Percentiles rank a stretch among this genome's conserved stretches.
Evolutionary conservation across 495 filamentous ascomycete genomes (phyloP).

Genomic region (Penicillium herquei): DNA sequence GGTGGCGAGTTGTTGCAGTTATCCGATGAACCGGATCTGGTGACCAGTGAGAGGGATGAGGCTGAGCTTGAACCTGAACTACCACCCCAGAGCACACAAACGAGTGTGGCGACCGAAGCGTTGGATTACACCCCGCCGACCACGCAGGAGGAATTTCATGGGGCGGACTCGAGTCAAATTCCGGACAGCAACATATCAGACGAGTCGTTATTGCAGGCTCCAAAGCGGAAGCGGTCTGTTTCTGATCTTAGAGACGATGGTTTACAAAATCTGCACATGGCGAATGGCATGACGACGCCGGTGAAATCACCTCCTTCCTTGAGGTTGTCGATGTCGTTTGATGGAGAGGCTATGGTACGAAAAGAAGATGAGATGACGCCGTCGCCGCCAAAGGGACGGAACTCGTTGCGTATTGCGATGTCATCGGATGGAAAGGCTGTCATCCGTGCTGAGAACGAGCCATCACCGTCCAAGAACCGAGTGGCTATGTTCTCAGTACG

Average conservation of each 20-base stretch:
- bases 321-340: slow-evolving; percentile 68
- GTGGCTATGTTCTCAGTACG: slow-evolving; percentile 53
- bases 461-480: slow-evolving; percentile 50
- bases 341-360: slow-evolving; percentile 79
- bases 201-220: slow-evolving; percentile 21
- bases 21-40: slow-evolving; percentile 33
- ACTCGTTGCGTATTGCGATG: slow-evolving; percentile 45
- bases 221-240: slow-evolving; percentile 40
- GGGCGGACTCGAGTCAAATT: slow-evolving; percentile 14
- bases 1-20: slow-evolving; percentile 27
- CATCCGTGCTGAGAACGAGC: slow-evolving; percentile 45
- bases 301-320: slow-evolving; percentile 46
- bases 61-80: slow-evolving; percentile 17
- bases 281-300: slow-evolving; percentile 17
- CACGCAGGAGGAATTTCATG: slow-evolving; percentile 22
- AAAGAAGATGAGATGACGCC: slow-evolving; percentile 60
- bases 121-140: slow-evolving; percentile 29
- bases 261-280: slow-evolving; percentile 10
- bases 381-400: slow-evolving; percentile 65
- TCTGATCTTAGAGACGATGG: slow-evolving; percentile 28
- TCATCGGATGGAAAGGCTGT: slow-evolving; percentile 53
- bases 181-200: slow-evolving; percentile 13
- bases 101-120: slow-evolving; percentile 36
- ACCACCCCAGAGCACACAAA: slow-evolving; percentile 33
- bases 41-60: slow-evolving; percentile 25